These are phyloP conservation scores for Claviceps monticola DNA, from an alignment of 2,329 filamentous ascomycete genomes.

Conservation along the genomic window DNA sequence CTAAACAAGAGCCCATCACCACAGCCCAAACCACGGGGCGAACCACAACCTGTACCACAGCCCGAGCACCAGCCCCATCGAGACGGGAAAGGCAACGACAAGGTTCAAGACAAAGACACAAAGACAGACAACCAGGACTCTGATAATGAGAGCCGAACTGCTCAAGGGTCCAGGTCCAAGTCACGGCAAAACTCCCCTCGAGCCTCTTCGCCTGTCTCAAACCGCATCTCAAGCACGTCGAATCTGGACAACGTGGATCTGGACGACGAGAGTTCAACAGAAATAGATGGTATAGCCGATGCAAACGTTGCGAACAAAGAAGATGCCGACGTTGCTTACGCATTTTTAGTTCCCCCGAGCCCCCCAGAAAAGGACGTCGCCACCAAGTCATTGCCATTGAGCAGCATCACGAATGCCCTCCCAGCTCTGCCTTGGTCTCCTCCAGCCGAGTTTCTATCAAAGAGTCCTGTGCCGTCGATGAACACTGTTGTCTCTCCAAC, in stretches of 20 bases:
- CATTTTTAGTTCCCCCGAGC: constrained; percentile 16
- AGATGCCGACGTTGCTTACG: constrained; percentile 9
- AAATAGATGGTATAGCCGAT: constrained; percentile 18
- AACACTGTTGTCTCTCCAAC: constrained; percentile 18
- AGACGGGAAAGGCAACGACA: neutral
- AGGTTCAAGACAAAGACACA: constrained; percentile 2
- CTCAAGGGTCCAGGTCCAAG: constrained; percentile 9
- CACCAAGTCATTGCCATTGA: constrained; percentile 46
- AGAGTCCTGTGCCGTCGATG: constrained; percentile 26
- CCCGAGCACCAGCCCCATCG: neutral
- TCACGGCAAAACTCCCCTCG: constrained; percentile 12
- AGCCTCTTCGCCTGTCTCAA: constrained; percentile 26
- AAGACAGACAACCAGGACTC: constrained; percentile 9
- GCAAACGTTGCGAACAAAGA: neutral
- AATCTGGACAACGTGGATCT: constrained; percentile 52
- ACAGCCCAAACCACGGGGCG: neutral
- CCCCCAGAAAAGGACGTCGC: constrained; percentile 24
- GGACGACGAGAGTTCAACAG: constrained; percentile 37
- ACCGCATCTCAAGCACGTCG: constrained; percentile 32
- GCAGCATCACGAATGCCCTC: constrained; percentile 59
- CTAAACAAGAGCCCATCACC: constrained; percentile 19
- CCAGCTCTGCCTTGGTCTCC: constrained; percentile 62
- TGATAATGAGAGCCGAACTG: constrained; percentile 4
- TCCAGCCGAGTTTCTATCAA: constrained; percentile 34
- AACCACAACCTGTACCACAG: too few relatives aligned